Evolutionary conservation across 176 grass and related monocot genomes (phyloP).

Genomic region (sorghum (Sorghum bicolor)): Sorghum_bicolor_NCBIv3 NC_012870.2:73662501-73663000

Average conservation of each 20-base stretch:
- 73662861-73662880: no score
- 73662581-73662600: neutral
- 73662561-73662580: neutral
- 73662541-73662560: neutral
- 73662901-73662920: no score
- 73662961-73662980: no score
- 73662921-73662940: no score
- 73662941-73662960: no score
- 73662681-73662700: neutral
- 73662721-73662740: neutral
- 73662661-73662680: neutral
- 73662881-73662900: no score
- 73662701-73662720: neutral
- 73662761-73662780: neutral
- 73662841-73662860: no score
- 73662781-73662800: neutral
- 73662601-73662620: neutral
- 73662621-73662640: neutral
- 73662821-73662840: no score
- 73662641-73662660: neutral
- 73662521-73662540: neutral
- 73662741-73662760: neutral
- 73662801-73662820: neutral
- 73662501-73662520: slow-evolving; percentile 13
- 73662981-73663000: no score